Percentiles rank a stretch among this genome's conserved stretches.
Evolutionary conservation across 2,329 filamentous ascomycete species (phyloP).

Genomic region (Fusarium sp.): DNA sequence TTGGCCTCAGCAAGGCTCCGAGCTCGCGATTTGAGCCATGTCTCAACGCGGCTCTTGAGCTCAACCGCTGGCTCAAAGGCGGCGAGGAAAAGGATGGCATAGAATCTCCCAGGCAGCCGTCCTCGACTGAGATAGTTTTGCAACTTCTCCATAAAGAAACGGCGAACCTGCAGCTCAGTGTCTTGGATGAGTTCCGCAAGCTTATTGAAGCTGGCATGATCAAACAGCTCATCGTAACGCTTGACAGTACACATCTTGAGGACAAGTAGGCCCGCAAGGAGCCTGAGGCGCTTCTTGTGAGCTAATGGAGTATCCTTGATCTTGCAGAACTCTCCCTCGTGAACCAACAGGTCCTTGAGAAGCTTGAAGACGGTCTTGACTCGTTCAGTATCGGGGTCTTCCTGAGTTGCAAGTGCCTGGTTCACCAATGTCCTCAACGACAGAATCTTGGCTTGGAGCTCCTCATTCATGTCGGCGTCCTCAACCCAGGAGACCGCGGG

Average conservation of each 20-base stretch:
- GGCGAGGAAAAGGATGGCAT: constrained; percentile 88
- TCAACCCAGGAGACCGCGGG: constrained; percentile 74
- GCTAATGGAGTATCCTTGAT: constrained; percentile 78
- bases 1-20: constrained; percentile 70
- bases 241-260: constrained; percentile 87
- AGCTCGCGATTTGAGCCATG: constrained; percentile 88
- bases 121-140: constrained; percentile 89
- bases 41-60: constrained; percentile 81
- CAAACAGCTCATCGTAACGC: constrained; percentile 80
- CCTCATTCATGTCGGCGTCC: constrained; percentile 78
- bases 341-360: constrained; percentile 79
- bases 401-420: constrained; percentile 74
- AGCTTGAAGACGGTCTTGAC: constrained; percentile 81
- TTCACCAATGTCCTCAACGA: constrained; percentile 90
- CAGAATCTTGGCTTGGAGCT: constrained; percentile 85
- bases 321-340: constrained; percentile 84
- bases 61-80: constrained; percentile 87
- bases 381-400: constrained; percentile 65
- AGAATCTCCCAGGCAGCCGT: constrained; percentile 80
- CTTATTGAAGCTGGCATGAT: constrained; percentile 80
- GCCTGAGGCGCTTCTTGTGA: constrained; percentile 83
- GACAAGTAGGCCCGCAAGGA: constrained; percentile 82
- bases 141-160: constrained; percentile 83
- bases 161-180: constrained; percentile 77
- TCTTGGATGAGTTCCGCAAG: constrained; percentile 88